phyloP scores from a whole-genome alignment of 2,329 filamentous ascomycete genomes.

The Neonectria magnoliae region DNA sequence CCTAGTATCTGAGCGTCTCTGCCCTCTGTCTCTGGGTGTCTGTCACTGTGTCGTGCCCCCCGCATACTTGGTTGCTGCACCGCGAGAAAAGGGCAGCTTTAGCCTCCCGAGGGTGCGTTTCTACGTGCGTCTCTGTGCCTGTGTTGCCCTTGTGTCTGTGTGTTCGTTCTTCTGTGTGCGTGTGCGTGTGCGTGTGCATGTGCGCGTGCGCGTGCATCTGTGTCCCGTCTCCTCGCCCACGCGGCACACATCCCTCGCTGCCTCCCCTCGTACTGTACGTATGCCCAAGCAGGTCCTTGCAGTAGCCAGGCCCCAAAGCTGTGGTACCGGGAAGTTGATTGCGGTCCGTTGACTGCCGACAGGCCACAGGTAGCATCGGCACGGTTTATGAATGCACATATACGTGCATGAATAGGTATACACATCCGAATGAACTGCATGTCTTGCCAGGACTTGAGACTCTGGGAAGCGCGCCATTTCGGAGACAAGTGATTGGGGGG shows the following conservation, averaged over 20 bases:
- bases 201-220: background rate
- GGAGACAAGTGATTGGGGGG: background rate
- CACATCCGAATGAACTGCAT: background rate
- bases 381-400: background rate
- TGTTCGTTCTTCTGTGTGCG: background rate
- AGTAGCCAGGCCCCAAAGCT: background rate
- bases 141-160: background rate
- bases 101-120: background rate
- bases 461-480: background rate
- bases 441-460: conserved; percentile 4
- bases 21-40: background rate
- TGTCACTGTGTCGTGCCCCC: background rate
- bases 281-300: background rate
- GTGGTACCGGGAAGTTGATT: background rate
- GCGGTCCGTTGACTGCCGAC: background rate
- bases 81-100: background rate
- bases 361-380: background rate
- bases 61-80: background rate
- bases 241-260: background rate
- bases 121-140: background rate
- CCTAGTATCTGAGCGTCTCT: background rate
- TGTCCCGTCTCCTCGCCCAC: background rate
- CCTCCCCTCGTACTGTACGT: background rate
- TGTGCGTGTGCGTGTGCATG: background rate
- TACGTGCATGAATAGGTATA: no score